Evolutionary conservation across 2,329 filamentous ascomycete species (phyloP).

Genomic region (Remersonia thermophila): DNA sequence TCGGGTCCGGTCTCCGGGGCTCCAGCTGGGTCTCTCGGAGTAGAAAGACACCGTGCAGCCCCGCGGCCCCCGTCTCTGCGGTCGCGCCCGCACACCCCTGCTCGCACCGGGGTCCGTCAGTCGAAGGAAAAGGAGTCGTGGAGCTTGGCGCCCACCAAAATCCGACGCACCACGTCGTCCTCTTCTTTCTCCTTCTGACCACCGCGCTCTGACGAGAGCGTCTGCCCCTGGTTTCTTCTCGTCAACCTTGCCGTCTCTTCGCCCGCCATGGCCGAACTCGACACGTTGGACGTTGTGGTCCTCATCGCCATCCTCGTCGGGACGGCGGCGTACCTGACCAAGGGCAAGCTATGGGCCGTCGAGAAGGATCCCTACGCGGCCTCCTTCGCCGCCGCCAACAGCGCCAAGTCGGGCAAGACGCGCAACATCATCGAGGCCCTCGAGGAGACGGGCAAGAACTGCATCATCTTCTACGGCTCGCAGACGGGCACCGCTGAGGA

Average conservation of each 20-base stretch:
- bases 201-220: background rate
- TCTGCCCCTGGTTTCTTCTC: background rate
- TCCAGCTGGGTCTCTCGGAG: background rate
- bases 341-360: slow-evolving; percentile 86
- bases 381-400: slow-evolving; percentile 56
- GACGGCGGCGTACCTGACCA: slow-evolving; percentile 92
- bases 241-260: background rate
- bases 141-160: background rate
- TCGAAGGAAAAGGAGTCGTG: background rate
- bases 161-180: background rate
- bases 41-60: slow-evolving; percentile 3
- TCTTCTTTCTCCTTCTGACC: background rate
- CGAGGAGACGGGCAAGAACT: slow-evolving; percentile 92
- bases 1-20: slow-evolving; percentile 6
- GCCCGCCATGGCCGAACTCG: slow-evolving; percentile 76
- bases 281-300: slow-evolving; percentile 90
- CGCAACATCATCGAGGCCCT: slow-evolving; percentile 92
- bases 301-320: slow-evolving; percentile 73
- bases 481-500: slow-evolving; percentile 98
- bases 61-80: no score
- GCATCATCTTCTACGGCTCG: slow-evolving; percentile 95
- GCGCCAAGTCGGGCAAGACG: slow-evolving; percentile 68
- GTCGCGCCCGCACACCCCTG: background rate
- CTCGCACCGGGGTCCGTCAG: background rate
- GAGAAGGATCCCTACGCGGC: slow-evolving; percentile 79